phyloP scores from a whole-genome alignment of 495 filamentous ascomycete genomes.

The Talaromyces thailandensis region DNA sequence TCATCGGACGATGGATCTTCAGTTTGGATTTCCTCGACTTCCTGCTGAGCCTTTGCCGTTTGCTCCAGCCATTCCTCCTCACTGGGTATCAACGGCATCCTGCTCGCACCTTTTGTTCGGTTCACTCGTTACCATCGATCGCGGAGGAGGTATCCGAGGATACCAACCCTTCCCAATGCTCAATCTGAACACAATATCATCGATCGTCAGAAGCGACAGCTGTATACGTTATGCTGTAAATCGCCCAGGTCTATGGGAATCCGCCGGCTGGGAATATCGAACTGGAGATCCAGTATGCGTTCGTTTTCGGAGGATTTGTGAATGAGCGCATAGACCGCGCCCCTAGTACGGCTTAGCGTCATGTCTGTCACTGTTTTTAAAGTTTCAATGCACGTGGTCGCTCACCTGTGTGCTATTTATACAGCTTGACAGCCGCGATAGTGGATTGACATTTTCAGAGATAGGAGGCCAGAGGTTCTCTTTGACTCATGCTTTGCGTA shows the following conservation, averaged over 20 bases:
- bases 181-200: neutral
- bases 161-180: neutral
- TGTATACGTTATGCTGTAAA: neutral
- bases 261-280: neutral
- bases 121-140: neutral
- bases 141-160: neutral
- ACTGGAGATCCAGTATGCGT: neutral
- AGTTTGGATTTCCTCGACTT: neutral
- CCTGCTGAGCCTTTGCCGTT: slow-evolving; percentile 1
- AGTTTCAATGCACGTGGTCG: neutral
- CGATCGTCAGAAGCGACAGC: neutral
- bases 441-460: neutral
- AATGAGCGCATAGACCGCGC: neutral
- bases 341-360: neutral
- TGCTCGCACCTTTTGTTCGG: neutral
- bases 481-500: neutral
- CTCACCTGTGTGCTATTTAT: neutral
- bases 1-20: slow-evolving; percentile 6
- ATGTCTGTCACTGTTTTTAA: neutral
- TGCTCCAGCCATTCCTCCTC: slow-evolving; percentile 5
- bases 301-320: neutral
- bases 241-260: neutral
- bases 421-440: neutral
- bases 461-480: neutral
- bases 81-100: slow-evolving; percentile 2